Conservation (phyloP, 1,139 yeast genomes). For the Yamadazyma mexicana region DNA sequence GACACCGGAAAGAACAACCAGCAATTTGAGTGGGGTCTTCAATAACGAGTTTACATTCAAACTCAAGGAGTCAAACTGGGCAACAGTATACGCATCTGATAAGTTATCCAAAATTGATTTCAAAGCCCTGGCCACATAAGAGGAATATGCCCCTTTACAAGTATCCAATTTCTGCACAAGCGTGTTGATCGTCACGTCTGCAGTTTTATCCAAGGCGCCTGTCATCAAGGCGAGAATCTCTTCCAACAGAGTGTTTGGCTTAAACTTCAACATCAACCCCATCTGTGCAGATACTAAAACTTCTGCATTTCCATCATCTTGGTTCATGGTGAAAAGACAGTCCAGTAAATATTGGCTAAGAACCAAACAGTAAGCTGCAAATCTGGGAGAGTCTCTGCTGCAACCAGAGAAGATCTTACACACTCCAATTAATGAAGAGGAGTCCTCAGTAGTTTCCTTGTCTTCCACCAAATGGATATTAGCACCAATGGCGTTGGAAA, state of each 20-base stretch:
- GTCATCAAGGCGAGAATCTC: slow-evolving; percentile 1
- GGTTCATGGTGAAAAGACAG: slow-evolving; percentile 19
- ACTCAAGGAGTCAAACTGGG: slow-evolving; percentile 25
- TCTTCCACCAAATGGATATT: slow-evolving; percentile 34
- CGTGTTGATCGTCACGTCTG: not conserved
- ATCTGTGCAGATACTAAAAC: slow-evolving; percentile 2
- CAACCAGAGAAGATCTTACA: slow-evolving; percentile 5
- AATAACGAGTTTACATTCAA: slow-evolving; percentile 31
- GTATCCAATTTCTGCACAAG: slow-evolving; percentile 5
- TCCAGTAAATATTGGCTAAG: slow-evolving; percentile 31
- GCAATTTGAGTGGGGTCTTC: slow-evolving; percentile 36
- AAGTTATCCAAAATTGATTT: slow-evolving; percentile 21
- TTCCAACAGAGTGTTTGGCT: not conserved
- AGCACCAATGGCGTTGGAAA: slow-evolving; percentile 47
- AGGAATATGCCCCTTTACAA: slow-evolving; percentile 11
- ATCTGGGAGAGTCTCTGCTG: not conserved
- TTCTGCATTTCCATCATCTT: slow-evolving; percentile 3
- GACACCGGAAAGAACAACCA: slow-evolving; percentile 37
- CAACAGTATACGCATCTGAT: slow-evolving; percentile 28
- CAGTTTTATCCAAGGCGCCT: not conserved
- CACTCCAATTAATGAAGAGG: slow-evolving; percentile 7
- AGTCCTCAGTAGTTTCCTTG: not conserved
- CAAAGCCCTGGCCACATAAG: slow-evolving; percentile 29
- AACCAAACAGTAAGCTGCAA: slow-evolving; percentile 13
- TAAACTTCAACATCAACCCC: slow-evolving; percentile 4